phyloP scores from a whole-genome alignment of 2,329 filamentous ascomycete species.

The Pseudogymnoascus sp. region DNA sequence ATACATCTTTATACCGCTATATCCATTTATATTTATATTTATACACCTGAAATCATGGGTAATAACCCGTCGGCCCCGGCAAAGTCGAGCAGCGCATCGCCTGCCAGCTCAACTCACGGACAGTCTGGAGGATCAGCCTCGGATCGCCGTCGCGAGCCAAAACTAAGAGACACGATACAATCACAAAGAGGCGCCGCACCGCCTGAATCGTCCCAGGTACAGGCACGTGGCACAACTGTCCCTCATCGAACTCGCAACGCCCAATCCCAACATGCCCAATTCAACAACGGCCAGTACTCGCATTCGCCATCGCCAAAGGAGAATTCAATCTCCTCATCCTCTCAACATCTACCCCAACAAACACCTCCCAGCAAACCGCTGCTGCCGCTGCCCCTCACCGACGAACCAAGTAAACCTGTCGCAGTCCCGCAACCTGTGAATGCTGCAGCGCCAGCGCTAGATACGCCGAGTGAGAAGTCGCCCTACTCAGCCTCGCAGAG shows the following conservation, averaged over 20 bases:
- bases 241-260: slow-evolving; percentile 9
- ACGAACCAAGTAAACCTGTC: slow-evolving; percentile 48
- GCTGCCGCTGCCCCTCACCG: slow-evolving; percentile 12
- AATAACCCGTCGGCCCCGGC: slow-evolving; percentile 33
- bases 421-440: slow-evolving; percentile 34
- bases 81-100: slow-evolving; percentile 16
- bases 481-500: slow-evolving; percentile 29
- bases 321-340: not conserved
- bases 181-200: slow-evolving; percentile 49
- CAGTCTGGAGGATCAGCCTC: slow-evolving; percentile 19
- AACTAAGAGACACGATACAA: slow-evolving; percentile 48
- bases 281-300: slow-evolving; percentile 5
- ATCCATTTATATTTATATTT: not conserved
- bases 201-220: slow-evolving; percentile 53
- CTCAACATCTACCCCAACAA: slow-evolving; percentile 1
- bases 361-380: not conserved
- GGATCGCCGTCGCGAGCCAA: slow-evolving; percentile 32
- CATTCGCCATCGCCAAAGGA: not conserved
- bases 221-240: slow-evolving; percentile 34
- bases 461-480: slow-evolving; percentile 25
- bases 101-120: slow-evolving; percentile 24
- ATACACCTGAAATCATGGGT: slow-evolving; percentile 31
- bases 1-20: slow-evolving; percentile 1
- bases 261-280: slow-evolving; percentile 16
- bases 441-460: slow-evolving; percentile 25